Evolutionary conservation across 768 basidiomycete species (phyloP), one percentile per base, ranked within the genome.

Genomic region (Lentinula lateritia): DNA sequence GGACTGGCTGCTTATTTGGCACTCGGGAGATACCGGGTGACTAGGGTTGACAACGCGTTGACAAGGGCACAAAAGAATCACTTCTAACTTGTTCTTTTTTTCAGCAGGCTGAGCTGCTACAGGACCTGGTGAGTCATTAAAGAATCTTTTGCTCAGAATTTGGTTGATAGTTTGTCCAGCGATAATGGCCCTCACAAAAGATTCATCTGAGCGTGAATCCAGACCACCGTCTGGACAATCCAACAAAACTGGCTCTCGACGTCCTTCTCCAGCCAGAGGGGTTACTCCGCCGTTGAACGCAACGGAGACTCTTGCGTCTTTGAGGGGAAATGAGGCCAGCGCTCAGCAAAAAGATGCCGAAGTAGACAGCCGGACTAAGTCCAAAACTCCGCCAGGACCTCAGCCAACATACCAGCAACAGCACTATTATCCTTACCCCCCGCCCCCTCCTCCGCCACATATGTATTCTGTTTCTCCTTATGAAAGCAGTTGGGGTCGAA

Each of bases 351-450:
- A 55, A 42, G 54, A 55, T 38, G 38, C 36, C 20, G 54, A 56
- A 15, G n/a, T 13, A 7, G 20, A 3, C 41, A 56, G 12, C 23
- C 41, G 54, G 6, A 13, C 36, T 12, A 56, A 34, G 28, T 56
- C 55, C 38, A 18, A 41, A 20, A 41, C 55, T 56, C 55, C 55
- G 12, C 55, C 55, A 18, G 32, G 35, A 34, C 41, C 41, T 9
- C 55, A 38, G 20, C 41, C n/a, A 28, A 12, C n/a, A 5, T 23
- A 56, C 15, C 55, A 56, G 13, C 55, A 56, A 15, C 55, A 41
- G 28, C 55, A 56, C 16, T 56, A 56, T 23, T 56, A 56, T 56
- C 20, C 55, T 42, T 56, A 56, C 16, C 55, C 55, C 16, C 55
- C 54, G 9, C 38, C 38, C 20, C 54, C 54, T 38, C 52, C 52